These are phyloP conservation scores for Eimeria nieschulzi DNA, from an alignment of 169 alveolate species.

Conservation along the genomic window DNA sequence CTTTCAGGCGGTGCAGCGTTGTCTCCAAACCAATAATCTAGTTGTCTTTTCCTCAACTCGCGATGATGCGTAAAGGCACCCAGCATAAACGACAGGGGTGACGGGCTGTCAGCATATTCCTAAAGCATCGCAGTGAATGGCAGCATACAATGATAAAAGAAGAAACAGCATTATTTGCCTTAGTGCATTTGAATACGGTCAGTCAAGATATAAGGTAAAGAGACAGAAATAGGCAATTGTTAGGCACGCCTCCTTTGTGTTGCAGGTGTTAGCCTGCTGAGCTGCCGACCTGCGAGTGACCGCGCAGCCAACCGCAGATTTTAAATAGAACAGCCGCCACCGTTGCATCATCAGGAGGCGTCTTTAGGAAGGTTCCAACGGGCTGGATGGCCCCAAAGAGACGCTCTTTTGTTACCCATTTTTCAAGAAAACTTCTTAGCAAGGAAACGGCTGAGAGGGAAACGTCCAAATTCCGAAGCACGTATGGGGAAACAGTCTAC, in stretches of 20 bases:
- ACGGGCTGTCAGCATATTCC: slow-evolving; percentile 31
- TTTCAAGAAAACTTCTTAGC: too few relatives aligned
- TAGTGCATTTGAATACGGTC: too few relatives aligned
- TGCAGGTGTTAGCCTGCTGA: too few relatives aligned
- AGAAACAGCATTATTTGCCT: too few relatives aligned
- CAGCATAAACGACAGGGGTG: slow-evolving; percentile 20
- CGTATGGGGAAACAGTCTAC: too few relatives aligned
- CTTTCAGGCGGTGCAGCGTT: background rate
- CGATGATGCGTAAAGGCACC: background rate
- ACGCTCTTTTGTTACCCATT: background rate
- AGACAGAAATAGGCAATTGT: too few relatives aligned
- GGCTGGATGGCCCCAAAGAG: slow-evolving; percentile 4
- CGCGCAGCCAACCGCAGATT: background rate
- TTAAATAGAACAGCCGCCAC: background rate
- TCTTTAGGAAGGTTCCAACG: background rate
- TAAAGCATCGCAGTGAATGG: background rate
- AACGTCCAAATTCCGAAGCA: too few relatives aligned
- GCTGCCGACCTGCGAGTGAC: slow-evolving; percentile 5
- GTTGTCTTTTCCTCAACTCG: background rate
- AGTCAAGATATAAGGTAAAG: too few relatives aligned
- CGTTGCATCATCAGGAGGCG: slow-evolving; percentile 3
- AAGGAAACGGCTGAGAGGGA: too few relatives aligned
- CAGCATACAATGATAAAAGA: too few relatives aligned
- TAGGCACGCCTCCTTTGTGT: too few relatives aligned
- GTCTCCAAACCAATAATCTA: background rate